Percentiles rank a stretch among this genome's conserved stretches.
phyloP scores from a whole-genome alignment of 805 yeast genomes.

The Torulaspora maleeae region DNA sequence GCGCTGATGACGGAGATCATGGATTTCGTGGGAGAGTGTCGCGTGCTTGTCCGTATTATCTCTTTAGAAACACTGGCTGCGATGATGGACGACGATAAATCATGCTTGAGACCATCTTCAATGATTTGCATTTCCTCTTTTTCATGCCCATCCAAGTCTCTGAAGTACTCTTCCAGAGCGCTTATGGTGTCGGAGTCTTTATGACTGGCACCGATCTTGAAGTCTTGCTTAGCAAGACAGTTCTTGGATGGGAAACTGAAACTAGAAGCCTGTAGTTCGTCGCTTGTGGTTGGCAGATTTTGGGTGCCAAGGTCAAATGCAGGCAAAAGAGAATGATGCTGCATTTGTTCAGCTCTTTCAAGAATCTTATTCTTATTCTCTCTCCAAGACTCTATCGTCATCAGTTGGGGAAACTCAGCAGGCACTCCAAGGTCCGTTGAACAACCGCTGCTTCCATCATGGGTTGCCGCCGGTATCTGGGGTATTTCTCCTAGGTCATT shows the following conservation, averaged over 20 bases:
- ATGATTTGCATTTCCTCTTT: slow-evolving; percentile 17
- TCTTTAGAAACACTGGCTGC: slow-evolving; percentile 16
- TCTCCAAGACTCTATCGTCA: slow-evolving; percentile 28
- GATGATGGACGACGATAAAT: slow-evolving; percentile 16
- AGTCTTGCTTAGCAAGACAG: background rate
- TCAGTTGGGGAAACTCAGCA: slow-evolving; percentile 17
- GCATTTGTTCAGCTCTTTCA: slow-evolving; percentile 16
- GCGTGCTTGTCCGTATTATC: slow-evolving; percentile 15
- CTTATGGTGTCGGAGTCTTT: slow-evolving; percentile 25
- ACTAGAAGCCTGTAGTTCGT: slow-evolving; percentile 9
- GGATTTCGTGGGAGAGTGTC: slow-evolving; percentile 36
- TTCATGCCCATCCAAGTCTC: slow-evolving; percentile 14
- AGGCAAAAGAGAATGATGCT: slow-evolving; percentile 16
- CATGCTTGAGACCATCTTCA: slow-evolving; percentile 27
- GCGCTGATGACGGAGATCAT: slow-evolving; percentile 29
- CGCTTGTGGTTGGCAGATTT: background rate
- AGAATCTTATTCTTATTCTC: slow-evolving; percentile 17
- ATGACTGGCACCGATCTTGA: background rate
- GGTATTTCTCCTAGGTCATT: slow-evolving; percentile 25
- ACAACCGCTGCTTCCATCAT: slow-evolving; percentile 6
- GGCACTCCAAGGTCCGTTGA: slow-evolving; percentile 5
- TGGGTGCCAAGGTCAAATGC: slow-evolving; percentile 14
- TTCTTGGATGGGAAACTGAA: slow-evolving; percentile 24
- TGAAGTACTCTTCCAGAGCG: slow-evolving; percentile 28
- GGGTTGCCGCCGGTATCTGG: slow-evolving; percentile 13